A percentile compares a stretch with the other conserved stretches of the same genome.
Evolutionary conservation across 2,329 filamentous ascomycete genomes (phyloP).

Genomic region (Calonectria fujianensis): DNA sequence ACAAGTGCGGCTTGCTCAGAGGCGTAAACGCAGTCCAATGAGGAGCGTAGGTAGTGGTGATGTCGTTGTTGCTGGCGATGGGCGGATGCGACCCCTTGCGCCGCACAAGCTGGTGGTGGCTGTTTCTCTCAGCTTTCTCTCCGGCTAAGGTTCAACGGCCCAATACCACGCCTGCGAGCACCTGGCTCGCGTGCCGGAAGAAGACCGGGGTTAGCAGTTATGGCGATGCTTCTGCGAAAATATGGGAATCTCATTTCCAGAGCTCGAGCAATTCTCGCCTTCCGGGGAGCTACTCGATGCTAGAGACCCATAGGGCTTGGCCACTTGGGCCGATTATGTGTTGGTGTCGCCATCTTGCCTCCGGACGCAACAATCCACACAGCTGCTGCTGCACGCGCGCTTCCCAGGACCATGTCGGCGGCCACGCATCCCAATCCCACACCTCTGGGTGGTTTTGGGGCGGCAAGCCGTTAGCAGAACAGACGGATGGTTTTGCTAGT

Average conservation of each 20-base stretch:
- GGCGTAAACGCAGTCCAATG: conserved; percentile 27
- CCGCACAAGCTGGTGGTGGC: conserved; percentile 33
- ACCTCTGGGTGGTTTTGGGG: conserved; percentile 22
- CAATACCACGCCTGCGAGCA: conserved; percentile 21
- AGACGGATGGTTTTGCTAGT: conserved; percentile 28
- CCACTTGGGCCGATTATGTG: neutral
- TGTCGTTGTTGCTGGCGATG: conserved; percentile 18
- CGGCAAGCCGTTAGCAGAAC: conserved; percentile 32
- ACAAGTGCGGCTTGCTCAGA: conserved; percentile 28
- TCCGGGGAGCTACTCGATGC: neutral
- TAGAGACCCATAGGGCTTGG: conserved; percentile 6
- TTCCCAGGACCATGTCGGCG: conserved; percentile 8
- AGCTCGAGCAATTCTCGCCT: conserved; percentile 12
- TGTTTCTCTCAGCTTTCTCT: conserved; percentile 29
- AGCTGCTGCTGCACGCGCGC: conserved; percentile 5
- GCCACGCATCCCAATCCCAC: conserved; percentile 27
- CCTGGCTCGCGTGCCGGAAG: conserved; percentile 22
- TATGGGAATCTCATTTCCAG: conserved; percentile 28
- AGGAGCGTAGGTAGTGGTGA: conserved; percentile 19
- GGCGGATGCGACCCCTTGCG: conserved; percentile 31
- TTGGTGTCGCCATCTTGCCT: conserved; percentile 5
- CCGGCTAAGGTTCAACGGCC: conserved; percentile 30
- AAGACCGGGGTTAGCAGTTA: conserved; percentile 14
- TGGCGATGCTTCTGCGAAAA: conserved; percentile 21
- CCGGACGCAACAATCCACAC: conserved; percentile 20